Conservation (phyloP, 768 basidiomycete genomes). For the Hortiboletus campestris region DNA sequence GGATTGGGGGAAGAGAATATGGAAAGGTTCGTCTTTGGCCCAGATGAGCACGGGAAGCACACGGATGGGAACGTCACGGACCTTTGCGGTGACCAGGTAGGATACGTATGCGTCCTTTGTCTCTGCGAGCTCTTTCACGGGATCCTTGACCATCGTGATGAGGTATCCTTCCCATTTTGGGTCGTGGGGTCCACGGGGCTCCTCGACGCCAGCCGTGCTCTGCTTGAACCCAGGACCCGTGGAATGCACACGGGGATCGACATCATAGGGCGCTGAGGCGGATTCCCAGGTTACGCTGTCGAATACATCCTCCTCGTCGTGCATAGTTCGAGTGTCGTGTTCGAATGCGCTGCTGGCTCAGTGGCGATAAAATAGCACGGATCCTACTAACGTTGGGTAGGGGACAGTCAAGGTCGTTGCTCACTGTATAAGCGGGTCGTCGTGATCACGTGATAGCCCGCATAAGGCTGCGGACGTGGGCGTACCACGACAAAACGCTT, state of each 20-base stretch:
- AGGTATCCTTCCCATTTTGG: slow-evolving; percentile 92
- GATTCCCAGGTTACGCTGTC: slow-evolving; percentile 92
- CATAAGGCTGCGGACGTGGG: slow-evolving; percentile 10
- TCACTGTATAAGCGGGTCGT: not conserved
- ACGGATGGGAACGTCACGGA: slow-evolving; percentile 34
- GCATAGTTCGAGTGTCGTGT: slow-evolving; percentile 44
- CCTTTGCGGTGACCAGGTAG: slow-evolving; percentile 87
- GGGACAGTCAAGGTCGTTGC: slow-evolving; percentile 4
- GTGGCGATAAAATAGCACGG: not conserved
- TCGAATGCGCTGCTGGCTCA: not conserved
- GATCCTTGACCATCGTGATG: slow-evolving; percentile 81
- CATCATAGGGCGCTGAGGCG: slow-evolving; percentile 56
- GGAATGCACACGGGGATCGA: slow-evolving; percentile 37
- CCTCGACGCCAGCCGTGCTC: slow-evolving; percentile 68
- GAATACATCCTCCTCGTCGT: slow-evolving; percentile 87
- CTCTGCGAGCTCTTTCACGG: slow-evolving; percentile 93
- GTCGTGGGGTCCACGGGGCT: slow-evolving; percentile 65
- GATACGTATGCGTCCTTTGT: slow-evolving; percentile 97
- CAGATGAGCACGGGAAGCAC: slow-evolving; percentile 7
- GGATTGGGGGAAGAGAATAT: slow-evolving; percentile 78
- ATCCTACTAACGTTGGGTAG: not conserved
- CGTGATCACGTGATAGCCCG: slow-evolving; percentile 25
- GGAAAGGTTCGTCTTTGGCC: slow-evolving; percentile 78
- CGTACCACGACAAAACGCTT: slow-evolving; percentile 24
- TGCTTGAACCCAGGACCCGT: slow-evolving; percentile 79